Percentiles rank a stretch among this genome's conserved stretches.
phyloP scores from a whole-genome alignment of 2,329 filamentous ascomycete genomes.

The Cercospora janseana region DNA sequence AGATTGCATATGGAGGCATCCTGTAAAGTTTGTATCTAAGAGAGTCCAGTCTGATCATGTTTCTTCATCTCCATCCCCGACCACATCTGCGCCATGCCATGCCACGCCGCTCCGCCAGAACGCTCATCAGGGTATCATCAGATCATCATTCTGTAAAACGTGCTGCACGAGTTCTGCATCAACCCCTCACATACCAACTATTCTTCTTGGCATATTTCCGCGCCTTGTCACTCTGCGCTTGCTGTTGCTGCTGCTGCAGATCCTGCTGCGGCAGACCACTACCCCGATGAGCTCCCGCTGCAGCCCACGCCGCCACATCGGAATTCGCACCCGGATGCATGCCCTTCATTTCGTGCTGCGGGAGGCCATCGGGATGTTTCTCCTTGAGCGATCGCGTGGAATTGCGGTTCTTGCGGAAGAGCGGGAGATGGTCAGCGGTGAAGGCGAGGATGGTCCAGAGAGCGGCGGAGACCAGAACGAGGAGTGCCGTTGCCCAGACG shows the following conservation, averaged over 20 bases:
- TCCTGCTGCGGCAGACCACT: background rate
- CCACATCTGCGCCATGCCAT: too few relatives aligned
- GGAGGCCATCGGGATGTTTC: background rate
- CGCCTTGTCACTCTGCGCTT: slow-evolving; percentile 4
- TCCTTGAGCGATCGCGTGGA: background rate
- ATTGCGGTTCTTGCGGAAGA: background rate
- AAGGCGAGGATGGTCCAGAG: slow-evolving; percentile 21
- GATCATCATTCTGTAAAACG: background rate
- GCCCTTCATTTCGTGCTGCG: slow-evolving; percentile 9
- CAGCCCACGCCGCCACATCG: slow-evolving; percentile 12
- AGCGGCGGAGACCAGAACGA: slow-evolving; percentile 29
- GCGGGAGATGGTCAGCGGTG: slow-evolving; percentile 18
- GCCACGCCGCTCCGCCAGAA: too few relatives aligned
- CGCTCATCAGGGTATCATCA: background rate
- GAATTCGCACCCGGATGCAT: slow-evolving; percentile 8
- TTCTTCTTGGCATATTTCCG: slow-evolving; percentile 12
- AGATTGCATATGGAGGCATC: too few relatives aligned
- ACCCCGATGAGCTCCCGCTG: background rate
- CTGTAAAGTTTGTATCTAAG: too few relatives aligned
- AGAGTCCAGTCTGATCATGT: too few relatives aligned
- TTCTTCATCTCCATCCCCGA: too few relatives aligned
- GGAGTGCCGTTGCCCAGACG: slow-evolving; percentile 56
- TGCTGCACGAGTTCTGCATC: background rate
- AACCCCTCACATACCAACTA: slow-evolving; percentile 9
- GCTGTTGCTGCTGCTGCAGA: background rate